A percentile compares a stretch with the other conserved stretches of the same genome.
These are phyloP conservation scores for Pleurotus pulmonarius DNA, from an alignment of 768 basidiomycete species.

Conservation along the genomic window DNA sequence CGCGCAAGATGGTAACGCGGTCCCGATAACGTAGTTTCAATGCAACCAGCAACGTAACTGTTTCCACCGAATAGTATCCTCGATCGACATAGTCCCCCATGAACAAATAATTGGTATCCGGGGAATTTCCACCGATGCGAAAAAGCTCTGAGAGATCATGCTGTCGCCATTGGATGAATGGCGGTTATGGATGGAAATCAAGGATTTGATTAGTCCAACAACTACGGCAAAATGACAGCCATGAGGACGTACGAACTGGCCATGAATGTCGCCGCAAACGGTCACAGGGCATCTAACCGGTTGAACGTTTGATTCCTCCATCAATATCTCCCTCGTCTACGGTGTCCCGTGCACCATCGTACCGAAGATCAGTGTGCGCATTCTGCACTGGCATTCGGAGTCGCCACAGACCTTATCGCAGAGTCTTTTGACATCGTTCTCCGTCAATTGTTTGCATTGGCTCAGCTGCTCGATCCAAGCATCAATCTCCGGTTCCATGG, in stretches of 20 bases:
- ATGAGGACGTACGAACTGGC: conserved; percentile 87
- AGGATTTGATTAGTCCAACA: background rate
- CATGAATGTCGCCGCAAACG: conserved; percentile 99
- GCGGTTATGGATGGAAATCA: conserved; percentile 9
- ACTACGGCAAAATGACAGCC: conserved; percentile 14
- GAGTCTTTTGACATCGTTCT: conserved; percentile 93
- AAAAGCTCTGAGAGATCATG: conserved; percentile 99
- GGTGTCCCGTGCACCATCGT: conserved; percentile 10
- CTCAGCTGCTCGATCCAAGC: conserved; percentile 95
- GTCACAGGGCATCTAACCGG: conserved; percentile 98
- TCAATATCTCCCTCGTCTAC: conserved; percentile 95
- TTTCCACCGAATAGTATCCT: conserved; percentile 99
- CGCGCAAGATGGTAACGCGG: conserved; percentile 94
- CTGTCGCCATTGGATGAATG: conserved; percentile 37
- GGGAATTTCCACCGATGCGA: conserved; percentile 97
- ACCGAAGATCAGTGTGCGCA: conserved; percentile 12
- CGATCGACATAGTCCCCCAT: conserved; percentile 99
- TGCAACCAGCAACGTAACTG: conserved; percentile 94
- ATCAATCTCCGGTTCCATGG: conserved; percentile 82
- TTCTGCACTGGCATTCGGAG: conserved; percentile 15
- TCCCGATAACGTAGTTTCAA: conserved; percentile 98
- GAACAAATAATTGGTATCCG: conserved; percentile 99
- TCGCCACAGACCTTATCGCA: conserved; percentile 89
- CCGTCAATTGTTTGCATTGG: conserved; percentile 95
- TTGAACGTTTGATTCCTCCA: conserved; percentile 99